These are phyloP conservation scores for Diaporthe vexans DNA, from an alignment of 2,329 filamentous ascomycete species.

Conservation along the genomic window DNA sequence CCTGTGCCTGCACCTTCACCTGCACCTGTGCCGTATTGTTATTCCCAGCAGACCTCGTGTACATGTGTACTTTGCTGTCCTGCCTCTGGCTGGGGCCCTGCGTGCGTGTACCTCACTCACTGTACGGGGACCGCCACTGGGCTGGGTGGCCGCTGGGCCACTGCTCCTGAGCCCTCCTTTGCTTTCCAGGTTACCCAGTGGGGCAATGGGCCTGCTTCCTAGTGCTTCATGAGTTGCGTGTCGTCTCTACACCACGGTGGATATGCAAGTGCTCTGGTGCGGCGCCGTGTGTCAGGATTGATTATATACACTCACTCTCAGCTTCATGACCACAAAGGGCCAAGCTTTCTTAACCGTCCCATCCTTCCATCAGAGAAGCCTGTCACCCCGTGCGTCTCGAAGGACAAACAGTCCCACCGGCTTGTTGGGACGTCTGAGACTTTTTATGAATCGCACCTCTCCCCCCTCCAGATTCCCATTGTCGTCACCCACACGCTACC, in stretches of 20 bases:
- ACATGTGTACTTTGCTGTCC: no score
- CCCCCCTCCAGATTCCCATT: background rate
- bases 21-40: slow-evolving; percentile 2
- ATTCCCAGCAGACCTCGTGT: background rate
- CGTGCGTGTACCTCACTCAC: background rate
- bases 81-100: no score
- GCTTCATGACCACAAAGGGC: slow-evolving; percentile 36
- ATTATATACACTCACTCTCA: slow-evolving; percentile 37
- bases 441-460: slow-evolving; percentile 23
- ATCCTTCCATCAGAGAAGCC: slow-evolving; percentile 29
- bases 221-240: slow-evolving; percentile 37
- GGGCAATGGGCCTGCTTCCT: background rate
- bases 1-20: background rate
- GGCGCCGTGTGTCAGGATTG: slow-evolving; percentile 44
- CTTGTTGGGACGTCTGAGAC: slow-evolving; percentile 26
- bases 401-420: slow-evolving; percentile 28
- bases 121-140: slow-evolving; percentile 8
- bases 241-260: slow-evolving; percentile 25
- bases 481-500: background rate
- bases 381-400: slow-evolving; percentile 32
- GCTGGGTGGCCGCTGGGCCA: slow-evolving; percentile 22
- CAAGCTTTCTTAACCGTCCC: slow-evolving; percentile 30
- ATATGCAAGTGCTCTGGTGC: slow-evolving; percentile 32
- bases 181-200: slow-evolving; percentile 24
- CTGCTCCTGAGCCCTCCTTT: slow-evolving; percentile 32